These are phyloP conservation scores for Alternaria panax DNA, from an alignment of 2,329 filamentous ascomycete genomes.

Conservation along the genomic window DNA sequence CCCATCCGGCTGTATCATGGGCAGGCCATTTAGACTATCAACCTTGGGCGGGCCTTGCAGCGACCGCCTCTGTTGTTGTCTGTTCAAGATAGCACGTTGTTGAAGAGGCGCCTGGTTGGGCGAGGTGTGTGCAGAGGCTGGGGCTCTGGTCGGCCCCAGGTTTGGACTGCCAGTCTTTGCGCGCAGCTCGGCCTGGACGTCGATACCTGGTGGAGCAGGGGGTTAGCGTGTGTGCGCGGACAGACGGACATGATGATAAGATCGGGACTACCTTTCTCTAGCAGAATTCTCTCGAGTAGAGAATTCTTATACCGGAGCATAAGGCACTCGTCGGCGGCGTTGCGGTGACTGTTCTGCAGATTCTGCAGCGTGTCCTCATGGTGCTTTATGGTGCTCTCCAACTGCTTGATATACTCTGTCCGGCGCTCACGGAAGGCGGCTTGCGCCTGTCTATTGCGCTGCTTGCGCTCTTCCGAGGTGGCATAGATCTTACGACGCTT, in stretches of 20 bases:
- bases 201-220: slow-evolving; percentile 71
- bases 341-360: slow-evolving; percentile 91
- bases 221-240: slow-evolving; percentile 26
- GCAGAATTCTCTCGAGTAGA: slow-evolving; percentile 87
- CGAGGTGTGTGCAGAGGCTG: slow-evolving; percentile 64
- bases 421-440: slow-evolving; percentile 95
- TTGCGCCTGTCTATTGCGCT: slow-evolving; percentile 95
- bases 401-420: slow-evolving; percentile 98
- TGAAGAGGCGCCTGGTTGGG: slow-evolving; percentile 69
- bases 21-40: slow-evolving; percentile 57
- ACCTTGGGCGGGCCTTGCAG: slow-evolving; percentile 78
- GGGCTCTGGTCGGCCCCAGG: slow-evolving; percentile 67
- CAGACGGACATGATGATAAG: slow-evolving; percentile 6
- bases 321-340: slow-evolving; percentile 92
- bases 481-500: slow-evolving; percentile 82
- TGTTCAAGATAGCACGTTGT: slow-evolving; percentile 80
- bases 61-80: slow-evolving; percentile 76
- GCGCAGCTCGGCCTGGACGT: slow-evolving; percentile 94
- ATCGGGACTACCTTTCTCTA: slow-evolving; percentile 80
- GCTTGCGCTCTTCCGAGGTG: slow-evolving; percentile 97
- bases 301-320: slow-evolving; percentile 99
- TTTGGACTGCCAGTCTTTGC: slow-evolving; percentile 90
- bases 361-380: slow-evolving; percentile 94
- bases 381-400: slow-evolving; percentile 95
- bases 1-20: slow-evolving; percentile 51